Evolutionary conservation across 305 asterid genomes (phyloP), one percentile per base, ranked within the genome.

Genomic region (Fraxinus nigra): DNA sequence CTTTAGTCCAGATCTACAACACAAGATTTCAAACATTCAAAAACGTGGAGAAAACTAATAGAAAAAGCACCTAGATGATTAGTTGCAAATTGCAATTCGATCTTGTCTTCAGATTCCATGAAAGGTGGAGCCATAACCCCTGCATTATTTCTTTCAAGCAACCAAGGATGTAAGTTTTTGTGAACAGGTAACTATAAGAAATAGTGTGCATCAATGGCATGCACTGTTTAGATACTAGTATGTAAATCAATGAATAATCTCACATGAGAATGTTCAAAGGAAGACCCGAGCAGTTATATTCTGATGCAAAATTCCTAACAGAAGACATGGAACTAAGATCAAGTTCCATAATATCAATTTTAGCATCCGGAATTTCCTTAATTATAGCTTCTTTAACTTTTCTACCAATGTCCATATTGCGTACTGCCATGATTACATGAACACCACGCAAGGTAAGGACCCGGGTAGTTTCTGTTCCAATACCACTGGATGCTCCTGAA

Each of bases 81-180:
- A 74, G 98, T 95, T 8, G 98, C 98, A 85, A 95, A 95, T 82
- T 95, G 98, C 93, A 93, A 69, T 81, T 95, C 98, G 75, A 95
- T 87, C 79, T 89, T 89, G 86, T 95, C 98, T 61, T 89, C 84
- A 9, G 98, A 95, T 78, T 91, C 97, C 86, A 67, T 86, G 89
- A 89, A 93, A 4, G 98, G 97, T 28, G 94, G 89, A 78, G 94
- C 98, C 98, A 95, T 93, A 81, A 95, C 86, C 81, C 98, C 98
- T 87, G 98, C 98, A 89, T 95, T 95, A 84, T 95, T 93, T 86
- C 98, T 95, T 83, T 80, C 78, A 82, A 65, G 4, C 32, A 51
- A 79, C 78, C 76, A 85, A 84, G 77, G 0, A 61, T 7, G 82
- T 88, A 73, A 86, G 89, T 77, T 75, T 63, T 26, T 26, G 34